Evolutionary conservation across 1,139 yeast genomes (phyloP).

Genomic region (Yamadazyma sp.): DNA sequence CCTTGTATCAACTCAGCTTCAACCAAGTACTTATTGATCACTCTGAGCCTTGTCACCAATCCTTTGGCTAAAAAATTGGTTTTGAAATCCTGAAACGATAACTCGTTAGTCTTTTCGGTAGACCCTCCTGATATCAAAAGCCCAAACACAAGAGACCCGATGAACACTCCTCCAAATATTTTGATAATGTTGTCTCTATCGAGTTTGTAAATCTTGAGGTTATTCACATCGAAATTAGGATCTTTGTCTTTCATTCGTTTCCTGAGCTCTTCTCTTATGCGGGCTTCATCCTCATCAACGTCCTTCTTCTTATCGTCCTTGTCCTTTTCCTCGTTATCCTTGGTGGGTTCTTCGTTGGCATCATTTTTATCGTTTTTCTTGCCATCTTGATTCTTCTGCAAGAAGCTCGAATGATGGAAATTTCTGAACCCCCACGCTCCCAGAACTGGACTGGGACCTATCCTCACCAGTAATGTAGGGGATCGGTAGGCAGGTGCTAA

Average conservation of each 20-base stretch:
- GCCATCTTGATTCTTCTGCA: not conserved
- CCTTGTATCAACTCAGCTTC: constrained; percentile 69
- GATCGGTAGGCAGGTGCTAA: not conserved
- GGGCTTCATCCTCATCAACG: constrained; percentile 26
- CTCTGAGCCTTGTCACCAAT: constrained; percentile 71
- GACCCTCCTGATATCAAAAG: constrained; percentile 15
- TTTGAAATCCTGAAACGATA: constrained; percentile 92
- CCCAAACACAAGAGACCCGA: constrained; percentile 16
- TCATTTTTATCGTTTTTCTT: constrained; percentile 8
- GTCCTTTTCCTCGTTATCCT: constrained; percentile 13
- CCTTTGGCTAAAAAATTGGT: constrained; percentile 82
- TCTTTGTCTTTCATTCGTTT: constrained; percentile 32
- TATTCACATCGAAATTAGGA: constrained; percentile 30
- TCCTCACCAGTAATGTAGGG: not conserved
- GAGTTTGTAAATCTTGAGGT: constrained; percentile 32
- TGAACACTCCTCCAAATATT: constrained; percentile 14
- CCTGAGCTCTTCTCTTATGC: constrained; percentile 31
- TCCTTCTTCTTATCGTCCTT: constrained; percentile 10
- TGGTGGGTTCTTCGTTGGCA: constrained; percentile 11
- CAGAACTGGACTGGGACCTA: not conserved
- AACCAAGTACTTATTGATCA: constrained; percentile 75
- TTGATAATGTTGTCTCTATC: constrained; percentile 24
- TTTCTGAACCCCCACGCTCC: not conserved
- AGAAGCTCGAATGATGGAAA: not conserved
- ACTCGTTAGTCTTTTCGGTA: constrained; percentile 30